Percentiles rank a stretch among this genome's conserved stretches.
Evolutionary conservation across 164 flowering plant species (phyloP).

Genomic region (Akebia trifoliata): DNA sequence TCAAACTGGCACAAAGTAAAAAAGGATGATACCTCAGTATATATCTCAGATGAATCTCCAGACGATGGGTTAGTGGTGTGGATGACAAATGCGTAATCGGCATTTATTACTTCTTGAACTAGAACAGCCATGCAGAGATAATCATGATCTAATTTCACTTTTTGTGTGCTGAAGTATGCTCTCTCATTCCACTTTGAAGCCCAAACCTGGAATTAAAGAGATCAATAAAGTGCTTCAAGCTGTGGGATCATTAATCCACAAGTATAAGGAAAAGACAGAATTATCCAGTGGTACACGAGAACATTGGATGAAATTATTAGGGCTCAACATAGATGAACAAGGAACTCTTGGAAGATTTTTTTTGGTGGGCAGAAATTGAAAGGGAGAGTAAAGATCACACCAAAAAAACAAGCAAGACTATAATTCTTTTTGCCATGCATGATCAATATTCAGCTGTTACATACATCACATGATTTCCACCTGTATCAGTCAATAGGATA

Average conservation of each 20-base stretch:
- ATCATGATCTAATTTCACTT: conserved; percentile 84
- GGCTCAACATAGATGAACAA: too few relatives aligned
- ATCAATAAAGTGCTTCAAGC: conserved; percentile 1
- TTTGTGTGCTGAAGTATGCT: conserved; percentile 92
- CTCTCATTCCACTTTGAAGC: conserved; percentile 99
- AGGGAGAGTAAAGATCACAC: too few relatives aligned
- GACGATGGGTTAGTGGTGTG: conserved; percentile 97
- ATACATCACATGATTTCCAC: too few relatives aligned
- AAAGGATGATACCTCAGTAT: conserved; percentile 69
- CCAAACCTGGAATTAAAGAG: conserved; percentile 65
- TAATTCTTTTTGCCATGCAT: too few relatives aligned
- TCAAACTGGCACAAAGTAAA: not conserved
- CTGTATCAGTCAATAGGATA: too few relatives aligned
- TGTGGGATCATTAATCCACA: not conserved
- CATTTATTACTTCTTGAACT: conserved; percentile 91
- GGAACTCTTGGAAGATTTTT: too few relatives aligned
- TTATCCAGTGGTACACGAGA: too few relatives aligned
- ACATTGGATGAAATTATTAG: too few relatives aligned
- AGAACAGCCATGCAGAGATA: conserved; percentile 97
- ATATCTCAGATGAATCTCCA: conserved; percentile 90
- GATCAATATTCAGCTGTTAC: too few relatives aligned
- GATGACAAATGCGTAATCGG: conserved; percentile 97
- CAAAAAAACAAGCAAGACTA: too few relatives aligned
- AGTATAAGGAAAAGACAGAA: not conserved
- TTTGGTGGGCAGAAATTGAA: too few relatives aligned